Percentiles rank a stretch among this genome's conserved stretches.
Conservation (phyloP, 2,329 filamentous ascomycete species). For the Cercospora sp. region DNA sequence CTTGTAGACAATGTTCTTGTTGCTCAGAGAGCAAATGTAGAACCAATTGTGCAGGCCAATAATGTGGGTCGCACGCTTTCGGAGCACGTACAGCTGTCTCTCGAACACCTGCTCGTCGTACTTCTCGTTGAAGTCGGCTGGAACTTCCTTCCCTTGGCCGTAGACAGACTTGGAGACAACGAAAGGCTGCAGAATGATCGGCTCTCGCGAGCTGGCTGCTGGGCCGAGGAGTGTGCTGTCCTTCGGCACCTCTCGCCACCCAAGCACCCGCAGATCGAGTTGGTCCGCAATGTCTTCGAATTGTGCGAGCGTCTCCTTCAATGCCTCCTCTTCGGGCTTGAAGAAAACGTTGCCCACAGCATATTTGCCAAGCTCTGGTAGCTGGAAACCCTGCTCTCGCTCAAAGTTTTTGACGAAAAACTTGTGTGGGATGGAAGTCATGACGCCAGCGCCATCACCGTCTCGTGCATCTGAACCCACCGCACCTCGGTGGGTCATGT, state of each 20-base stretch:
- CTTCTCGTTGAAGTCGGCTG: constrained; percentile 71
- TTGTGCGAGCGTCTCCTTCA: constrained; percentile 85
- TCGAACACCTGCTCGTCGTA: constrained; percentile 89
- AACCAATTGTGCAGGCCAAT: constrained; percentile 98
- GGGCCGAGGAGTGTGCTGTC: constrained; percentile 92
- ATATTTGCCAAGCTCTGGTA: constrained; percentile 89
- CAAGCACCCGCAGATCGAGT: constrained; percentile 83
- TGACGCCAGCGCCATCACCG: constrained; percentile 96
- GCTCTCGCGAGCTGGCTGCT: constrained; percentile 89
- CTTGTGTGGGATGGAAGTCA: constrained; percentile 97
- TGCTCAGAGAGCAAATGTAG: constrained; percentile 93
- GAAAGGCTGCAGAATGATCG: constrained; percentile 92
- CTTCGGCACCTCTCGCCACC: constrained; percentile 93
- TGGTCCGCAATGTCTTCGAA: constrained; percentile 93
- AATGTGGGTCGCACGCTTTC: constrained; percentile 91
- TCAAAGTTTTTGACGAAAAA: constrained; percentile 99
- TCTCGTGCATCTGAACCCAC: constrained; percentile 97
- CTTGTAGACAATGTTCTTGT: constrained; percentile 99
- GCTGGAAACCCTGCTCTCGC: constrained; percentile 80
- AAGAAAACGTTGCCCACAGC: constrained; percentile 98
- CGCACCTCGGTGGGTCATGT: constrained; percentile 99
- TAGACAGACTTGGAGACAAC: constrained; percentile 85
- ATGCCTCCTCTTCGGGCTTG: constrained; percentile 87
- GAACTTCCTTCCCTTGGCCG: constrained; percentile 75
- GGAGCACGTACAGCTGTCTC: constrained; percentile 87